Percentiles rank a stretch among this genome's conserved stretches.
Evolutionary conservation across 495 filamentous ascomycete species (phyloP).

Genomic region (Penicillium cosmopolitanum): DNA sequence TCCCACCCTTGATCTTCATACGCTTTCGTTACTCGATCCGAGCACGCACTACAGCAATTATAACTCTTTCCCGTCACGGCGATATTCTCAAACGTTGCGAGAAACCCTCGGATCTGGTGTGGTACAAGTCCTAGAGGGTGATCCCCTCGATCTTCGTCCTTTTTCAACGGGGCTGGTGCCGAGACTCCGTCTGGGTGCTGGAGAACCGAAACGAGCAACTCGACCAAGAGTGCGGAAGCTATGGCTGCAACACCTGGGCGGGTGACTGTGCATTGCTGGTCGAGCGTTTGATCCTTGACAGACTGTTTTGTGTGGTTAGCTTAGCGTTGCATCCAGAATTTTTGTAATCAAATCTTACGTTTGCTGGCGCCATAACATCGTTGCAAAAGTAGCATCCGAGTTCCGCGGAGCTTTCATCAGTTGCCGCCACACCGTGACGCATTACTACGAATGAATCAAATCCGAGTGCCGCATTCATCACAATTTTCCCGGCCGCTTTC

Average conservation of each 20-base stretch:
- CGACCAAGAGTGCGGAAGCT: slow-evolving; percentile 89
- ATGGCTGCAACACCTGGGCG: slow-evolving; percentile 90
- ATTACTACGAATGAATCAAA: slow-evolving; percentile 98
- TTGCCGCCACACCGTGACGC: slow-evolving; percentile 74
- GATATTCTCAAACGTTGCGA: slow-evolving; percentile 84
- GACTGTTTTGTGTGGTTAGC: slow-evolving; percentile 57
- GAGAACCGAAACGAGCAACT: slow-evolving; percentile 82
- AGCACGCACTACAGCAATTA: slow-evolving; percentile 91
- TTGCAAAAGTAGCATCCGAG: slow-evolving; percentile 98
- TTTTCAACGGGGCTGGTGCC: slow-evolving; percentile 62
- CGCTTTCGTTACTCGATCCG: slow-evolving; percentile 68
- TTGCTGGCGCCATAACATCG: slow-evolving; percentile 91
- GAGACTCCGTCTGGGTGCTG: slow-evolving; percentile 73
- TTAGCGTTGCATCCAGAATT: slow-evolving; percentile 39
- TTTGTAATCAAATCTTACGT: slow-evolving; percentile 62
- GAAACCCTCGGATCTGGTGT: slow-evolving; percentile 90
- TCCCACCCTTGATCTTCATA: slow-evolving; percentile 80
- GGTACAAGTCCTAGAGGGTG: slow-evolving; percentile 88
- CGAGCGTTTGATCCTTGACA: slow-evolving; percentile 88
- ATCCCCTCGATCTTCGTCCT: slow-evolving; percentile 58
- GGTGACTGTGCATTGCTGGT: slow-evolving; percentile 98
- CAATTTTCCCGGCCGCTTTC: slow-evolving; percentile 88
- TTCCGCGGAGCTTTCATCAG: slow-evolving; percentile 48
- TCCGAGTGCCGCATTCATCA: slow-evolving; percentile 93
- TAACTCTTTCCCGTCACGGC: slow-evolving; percentile 80